Evolutionary conservation across 106 monocot species (phyloP), one percentile per base, ranked within the genome.

Genomic region (Iris macrosiphon): DNA sequence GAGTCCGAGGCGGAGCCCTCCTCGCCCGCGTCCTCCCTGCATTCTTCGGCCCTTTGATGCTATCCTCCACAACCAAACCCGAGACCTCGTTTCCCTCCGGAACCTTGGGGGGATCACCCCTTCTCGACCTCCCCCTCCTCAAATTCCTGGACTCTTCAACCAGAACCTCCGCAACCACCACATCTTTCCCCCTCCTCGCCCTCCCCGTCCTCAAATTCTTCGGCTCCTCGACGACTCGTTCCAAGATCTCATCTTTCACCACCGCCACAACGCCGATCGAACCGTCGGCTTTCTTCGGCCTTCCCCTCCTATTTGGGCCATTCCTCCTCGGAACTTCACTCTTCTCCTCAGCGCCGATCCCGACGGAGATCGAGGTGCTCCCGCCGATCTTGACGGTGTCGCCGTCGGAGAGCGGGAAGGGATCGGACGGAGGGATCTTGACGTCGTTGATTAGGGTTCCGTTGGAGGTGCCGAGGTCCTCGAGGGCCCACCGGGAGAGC

Each of bases 381-480:
- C 76, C 73, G 11, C 94, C 94, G 62, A 89, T 79, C 75, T 76
- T 81, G 57, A 94, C 63, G 17, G 49, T 2, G 62, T 89, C 89
- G 27, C 85, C 78, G 59, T 78, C 31, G 9, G 45, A 49, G 30
- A 94, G 72, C 20, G 19, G 27, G 18, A 64, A 15, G 0, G 80
- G 71, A 6, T 39, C 70, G 29, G 52, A 56, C 8, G 84, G 70
- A 17, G 35, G 10, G 45, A 96, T 47, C 30, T 13, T 21, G 22
- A 17, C 31, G 52, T 39, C 75, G 45, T 96, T 96, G 44, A 96
- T 58, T 28, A 70, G 27, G 39, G 96, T 96, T 7, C 96, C 96
- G 39, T 96, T 90, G 48, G 96, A 86, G 37, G 82, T 66, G 13
- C 42, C 83, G 26, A 87, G 86, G 44, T 96, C 96, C 23, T 58